These are phyloP conservation scores for Cetradonia linearis DNA, from an alignment of 495 filamentous ascomycete species.

Conservation along the genomic window DNA sequence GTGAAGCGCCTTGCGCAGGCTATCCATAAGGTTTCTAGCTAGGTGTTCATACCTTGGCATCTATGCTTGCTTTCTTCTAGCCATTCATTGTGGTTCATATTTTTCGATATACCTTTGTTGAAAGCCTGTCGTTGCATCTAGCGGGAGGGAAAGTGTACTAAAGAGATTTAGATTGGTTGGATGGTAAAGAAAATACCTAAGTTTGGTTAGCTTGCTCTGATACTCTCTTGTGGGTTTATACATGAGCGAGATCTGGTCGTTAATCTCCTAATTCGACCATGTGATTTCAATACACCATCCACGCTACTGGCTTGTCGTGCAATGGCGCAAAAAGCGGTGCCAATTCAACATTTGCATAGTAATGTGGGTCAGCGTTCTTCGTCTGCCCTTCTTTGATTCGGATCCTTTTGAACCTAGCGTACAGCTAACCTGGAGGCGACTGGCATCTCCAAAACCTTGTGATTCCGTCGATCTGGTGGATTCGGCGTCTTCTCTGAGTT, in stretches of 20 bases:
- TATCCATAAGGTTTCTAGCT: constrained; percentile 85
- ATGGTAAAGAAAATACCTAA: neutral
- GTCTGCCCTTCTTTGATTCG: no score
- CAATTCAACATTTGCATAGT: no score
- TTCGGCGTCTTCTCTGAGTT: no score
- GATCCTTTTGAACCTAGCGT: no score
- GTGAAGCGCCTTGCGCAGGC: constrained; percentile 87
- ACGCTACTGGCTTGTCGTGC: no score
- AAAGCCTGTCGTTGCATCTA: constrained; percentile 4
- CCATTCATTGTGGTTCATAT: neutral
- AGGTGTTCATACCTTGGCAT: neutral
- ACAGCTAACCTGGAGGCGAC: no score
- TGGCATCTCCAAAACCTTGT: no score
- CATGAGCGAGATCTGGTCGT: neutral
- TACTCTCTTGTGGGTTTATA: neutral
- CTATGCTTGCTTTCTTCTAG: neutral
- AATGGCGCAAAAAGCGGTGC: no score
- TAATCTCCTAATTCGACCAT: neutral
- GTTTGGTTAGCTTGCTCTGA: neutral
- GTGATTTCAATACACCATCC: no score
- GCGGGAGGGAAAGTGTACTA: constrained; percentile 8
- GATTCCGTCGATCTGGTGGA: no score
- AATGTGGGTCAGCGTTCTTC: no score
- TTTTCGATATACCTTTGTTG: neutral
- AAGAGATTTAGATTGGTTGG: neutral